Conservation (phyloP, 148 eudicot species). For the Arbutus unedo region DNA sequence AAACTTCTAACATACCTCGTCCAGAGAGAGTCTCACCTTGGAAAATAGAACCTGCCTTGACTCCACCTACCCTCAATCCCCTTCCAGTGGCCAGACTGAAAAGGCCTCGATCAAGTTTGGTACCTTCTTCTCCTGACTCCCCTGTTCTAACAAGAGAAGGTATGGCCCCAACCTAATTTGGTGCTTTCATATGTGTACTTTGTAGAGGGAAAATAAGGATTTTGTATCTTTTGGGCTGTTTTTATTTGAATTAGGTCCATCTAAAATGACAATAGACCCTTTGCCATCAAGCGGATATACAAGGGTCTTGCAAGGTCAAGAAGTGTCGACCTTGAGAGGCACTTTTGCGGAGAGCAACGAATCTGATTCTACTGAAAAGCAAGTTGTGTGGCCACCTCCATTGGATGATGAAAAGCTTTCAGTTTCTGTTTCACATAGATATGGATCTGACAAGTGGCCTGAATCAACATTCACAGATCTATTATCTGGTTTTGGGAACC, state of each 20-base stretch:
- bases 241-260: conserved; percentile 40
- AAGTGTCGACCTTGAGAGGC: conserved; percentile 59
- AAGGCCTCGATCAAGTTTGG: conserved; percentile 68
- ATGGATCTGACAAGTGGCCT: conserved; percentile 58
- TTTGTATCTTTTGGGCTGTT: neutral
- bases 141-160: conserved; percentile 89
- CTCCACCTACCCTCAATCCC: conserved; percentile 77
- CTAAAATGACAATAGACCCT: conserved; percentile 60
- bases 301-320: conserved; percentile 96
- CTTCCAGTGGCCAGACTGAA: conserved; percentile 76
- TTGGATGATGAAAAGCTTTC: conserved; percentile 53
- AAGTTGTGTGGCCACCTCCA: conserved; percentile 43
- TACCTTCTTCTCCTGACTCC: conserved; percentile 66
- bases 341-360: conserved; percentile 66
- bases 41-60: conserved; percentile 85
- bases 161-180: conserved; percentile 21
- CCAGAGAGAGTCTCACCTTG: conserved; percentile 97
- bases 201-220: neutral
- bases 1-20: conserved; percentile 75
- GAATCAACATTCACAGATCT: conserved; percentile 71
- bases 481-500: conserved; percentile 68
- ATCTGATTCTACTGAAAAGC: conserved; percentile 64
- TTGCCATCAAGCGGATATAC: conserved; percentile 54
- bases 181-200: neutral
- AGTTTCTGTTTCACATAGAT: conserved; percentile 46